Percentiles rank a stretch among this genome's conserved stretches.
phyloP scores from a whole-genome alignment of 108 stramenopile species.

The Epithemia pelagica region DNA sequence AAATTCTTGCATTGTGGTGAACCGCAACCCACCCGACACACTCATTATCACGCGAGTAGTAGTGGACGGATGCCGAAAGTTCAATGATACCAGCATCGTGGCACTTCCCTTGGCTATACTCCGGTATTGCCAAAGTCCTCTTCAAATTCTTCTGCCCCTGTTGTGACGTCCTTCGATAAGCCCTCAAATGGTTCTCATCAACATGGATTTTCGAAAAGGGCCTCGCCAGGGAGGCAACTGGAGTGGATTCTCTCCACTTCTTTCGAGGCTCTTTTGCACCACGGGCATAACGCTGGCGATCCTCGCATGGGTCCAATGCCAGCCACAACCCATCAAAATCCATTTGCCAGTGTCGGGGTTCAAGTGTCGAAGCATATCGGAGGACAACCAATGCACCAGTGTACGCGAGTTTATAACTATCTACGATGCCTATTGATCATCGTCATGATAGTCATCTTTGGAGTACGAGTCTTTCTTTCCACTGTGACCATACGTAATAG shows the following conservation, averaged over 20 bases:
- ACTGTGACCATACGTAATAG: no score
- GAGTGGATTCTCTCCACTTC: slow-evolving; percentile 29
- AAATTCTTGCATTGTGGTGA: slow-evolving; percentile 48
- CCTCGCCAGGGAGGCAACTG: slow-evolving; percentile 18
- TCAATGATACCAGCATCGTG: slow-evolving; percentile 2
- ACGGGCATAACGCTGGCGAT: slow-evolving; percentile 8
- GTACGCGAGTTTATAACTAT: slow-evolving; percentile 2
- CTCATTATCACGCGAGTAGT: slow-evolving; percentile 18
- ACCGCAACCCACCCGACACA: slow-evolving; percentile 36
- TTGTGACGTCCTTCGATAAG: not conserved
- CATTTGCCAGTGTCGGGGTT: slow-evolving; percentile 36
- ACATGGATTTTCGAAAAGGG: not conserved
- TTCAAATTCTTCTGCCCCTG: not conserved
- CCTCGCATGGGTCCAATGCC: not conserved
- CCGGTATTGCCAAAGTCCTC: not conserved
- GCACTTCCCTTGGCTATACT: slow-evolving; percentile 2
- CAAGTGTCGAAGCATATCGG: slow-evolving; percentile 36
- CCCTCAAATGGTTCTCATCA: slow-evolving; percentile 11
- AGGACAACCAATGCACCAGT: slow-evolving; percentile 16
- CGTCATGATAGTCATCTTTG: no score
- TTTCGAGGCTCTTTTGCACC: slow-evolving; percentile 14
- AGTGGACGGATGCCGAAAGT: not conserved
- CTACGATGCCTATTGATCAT: not conserved
- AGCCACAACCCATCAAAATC: not conserved
- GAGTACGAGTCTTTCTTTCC: no score